Percentiles rank a stretch among this genome's conserved stretches.
These are phyloP conservation scores for Hypholoma fasciculare DNA, from an alignment of 768 basidiomycete genomes.

Conservation along the genomic window DNA sequence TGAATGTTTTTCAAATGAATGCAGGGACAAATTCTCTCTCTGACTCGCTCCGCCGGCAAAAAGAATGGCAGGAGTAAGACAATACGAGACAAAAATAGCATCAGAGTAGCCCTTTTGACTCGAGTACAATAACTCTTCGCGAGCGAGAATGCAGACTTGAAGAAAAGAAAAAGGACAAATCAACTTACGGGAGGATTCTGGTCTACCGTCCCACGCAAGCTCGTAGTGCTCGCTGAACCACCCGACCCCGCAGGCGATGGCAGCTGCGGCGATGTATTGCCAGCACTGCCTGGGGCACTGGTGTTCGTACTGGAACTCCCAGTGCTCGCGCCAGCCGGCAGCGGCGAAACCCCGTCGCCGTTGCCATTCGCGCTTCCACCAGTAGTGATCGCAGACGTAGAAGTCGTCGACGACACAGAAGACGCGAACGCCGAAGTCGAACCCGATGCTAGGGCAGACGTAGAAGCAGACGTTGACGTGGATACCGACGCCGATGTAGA, in stretches of 20 bases:
- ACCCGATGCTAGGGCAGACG: conserved; percentile 1
- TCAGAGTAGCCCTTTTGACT: background rate
- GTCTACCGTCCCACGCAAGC: conserved; percentile 53
- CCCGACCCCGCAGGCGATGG: conserved; percentile 59
- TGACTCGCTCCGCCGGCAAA: background rate
- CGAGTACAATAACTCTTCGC: conserved; percentile 4
- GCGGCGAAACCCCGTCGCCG: conserved; percentile 38
- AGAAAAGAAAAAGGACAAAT: conserved; percentile 8
- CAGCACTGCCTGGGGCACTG: conserved; percentile 29
- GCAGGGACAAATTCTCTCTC: background rate
- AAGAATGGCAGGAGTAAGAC: background rate
- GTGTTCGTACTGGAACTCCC: conserved; percentile 17
- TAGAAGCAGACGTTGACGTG: background rate
- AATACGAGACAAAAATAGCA: conserved; percentile 4
- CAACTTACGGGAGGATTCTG: conserved; percentile 88
- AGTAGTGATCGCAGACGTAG: background rate
- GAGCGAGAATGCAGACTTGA: background rate
- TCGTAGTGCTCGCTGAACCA: conserved; percentile 39
- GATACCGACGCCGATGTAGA: conserved; percentile 6
- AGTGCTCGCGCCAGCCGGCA: conserved; percentile 34
- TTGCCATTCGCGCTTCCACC: background rate
- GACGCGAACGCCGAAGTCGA: conserved; percentile 3
- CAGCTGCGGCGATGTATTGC: conserved; percentile 69
- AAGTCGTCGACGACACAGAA: conserved; percentile 4
- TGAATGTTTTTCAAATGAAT: conserved; percentile 1